These are phyloP conservation scores for Rhodomyrtus psidioides DNA, from an alignment of 441 rosid species.

Conservation along the genomic window DNA sequence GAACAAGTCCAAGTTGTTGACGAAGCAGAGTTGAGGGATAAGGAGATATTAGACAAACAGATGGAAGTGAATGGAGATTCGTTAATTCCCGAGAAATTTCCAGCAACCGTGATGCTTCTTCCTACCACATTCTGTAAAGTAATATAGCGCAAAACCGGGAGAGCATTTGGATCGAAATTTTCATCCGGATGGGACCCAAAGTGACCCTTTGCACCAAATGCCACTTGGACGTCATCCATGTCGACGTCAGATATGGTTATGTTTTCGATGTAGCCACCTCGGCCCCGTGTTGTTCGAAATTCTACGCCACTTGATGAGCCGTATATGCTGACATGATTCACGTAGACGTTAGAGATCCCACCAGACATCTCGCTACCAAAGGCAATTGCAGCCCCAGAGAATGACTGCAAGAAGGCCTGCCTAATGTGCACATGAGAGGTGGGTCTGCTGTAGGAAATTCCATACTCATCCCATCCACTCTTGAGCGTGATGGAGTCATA, in stretches of 20 bases:
- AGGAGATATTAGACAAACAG: conserved; percentile 50
- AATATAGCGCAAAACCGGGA: conserved; percentile 42
- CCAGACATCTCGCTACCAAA: conserved; percentile 99
- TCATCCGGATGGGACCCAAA: conserved; percentile 72
- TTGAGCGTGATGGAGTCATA: conserved; percentile 68
- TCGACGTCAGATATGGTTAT: conserved; percentile 40
- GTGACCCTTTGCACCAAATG: conserved; percentile 48
- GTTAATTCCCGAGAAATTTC: conserved; percentile 56
- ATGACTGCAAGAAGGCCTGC: conserved; percentile 52
- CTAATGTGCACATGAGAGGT: conserved; percentile 49
- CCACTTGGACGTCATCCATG: conserved; percentile 23
- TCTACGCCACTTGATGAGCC: conserved; percentile 52
- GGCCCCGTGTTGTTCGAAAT: conserved; percentile 59
- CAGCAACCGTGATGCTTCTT: conserved; percentile 39
- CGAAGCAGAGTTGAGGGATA: conserved; percentile 26
- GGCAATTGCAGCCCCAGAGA: conserved; percentile 58
- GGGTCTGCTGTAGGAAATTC: conserved; percentile 59
- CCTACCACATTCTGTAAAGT: conserved; percentile 48
- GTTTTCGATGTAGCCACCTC: conserved; percentile 70
- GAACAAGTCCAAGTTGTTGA: conserved; percentile 55
- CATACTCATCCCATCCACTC: conserved; percentile 97
- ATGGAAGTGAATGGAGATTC: conserved; percentile 66
- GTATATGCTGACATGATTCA: conserved; percentile 31
- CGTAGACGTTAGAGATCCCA: conserved; percentile 54
- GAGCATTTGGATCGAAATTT: conserved; percentile 51